Percentiles rank a stretch among this genome's conserved stretches.
Conservation (phyloP, 2,329 filamentous ascomycete genomes). For the Samsoniella hepiali region DNA sequence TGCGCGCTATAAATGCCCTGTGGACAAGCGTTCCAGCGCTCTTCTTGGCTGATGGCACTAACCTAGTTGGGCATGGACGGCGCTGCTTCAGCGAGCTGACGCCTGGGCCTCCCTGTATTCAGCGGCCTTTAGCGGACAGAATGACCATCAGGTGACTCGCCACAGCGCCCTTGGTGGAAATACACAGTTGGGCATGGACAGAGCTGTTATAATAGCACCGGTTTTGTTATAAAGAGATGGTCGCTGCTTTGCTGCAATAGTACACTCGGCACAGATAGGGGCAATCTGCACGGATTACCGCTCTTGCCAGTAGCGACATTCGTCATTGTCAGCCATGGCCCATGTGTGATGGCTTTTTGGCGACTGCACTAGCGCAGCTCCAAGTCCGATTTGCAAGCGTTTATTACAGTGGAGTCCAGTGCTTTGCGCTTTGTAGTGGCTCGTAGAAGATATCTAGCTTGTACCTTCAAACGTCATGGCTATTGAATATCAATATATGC, state of each 20-base stretch:
- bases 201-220: neutral
- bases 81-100: neutral
- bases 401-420: too few species aligned
- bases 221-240: neutral
- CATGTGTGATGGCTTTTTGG: neutral
- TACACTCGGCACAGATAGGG: neutral
- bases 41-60: conserved; percentile 3
- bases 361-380: neutral
- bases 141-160: conserved; percentile 1
- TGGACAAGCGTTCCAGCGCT: neutral
- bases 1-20: neutral
- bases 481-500: too few species aligned
- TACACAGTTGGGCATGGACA: neutral
- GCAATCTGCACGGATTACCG: neutral
- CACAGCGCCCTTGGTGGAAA: neutral
- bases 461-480: too few species aligned
- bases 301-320: neutral
- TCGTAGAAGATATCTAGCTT: too few species aligned
- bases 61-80: conserved; percentile 10
- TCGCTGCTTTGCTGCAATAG: too few species aligned
- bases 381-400: neutral
- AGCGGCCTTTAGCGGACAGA: neutral
- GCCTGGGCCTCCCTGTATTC: neutral
- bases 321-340: neutral
- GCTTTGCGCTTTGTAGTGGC: too few species aligned